These are phyloP conservation scores for Niebla homalea DNA, from an alignment of 495 filamentous ascomycete genomes.

Conservation along the genomic window DNA sequence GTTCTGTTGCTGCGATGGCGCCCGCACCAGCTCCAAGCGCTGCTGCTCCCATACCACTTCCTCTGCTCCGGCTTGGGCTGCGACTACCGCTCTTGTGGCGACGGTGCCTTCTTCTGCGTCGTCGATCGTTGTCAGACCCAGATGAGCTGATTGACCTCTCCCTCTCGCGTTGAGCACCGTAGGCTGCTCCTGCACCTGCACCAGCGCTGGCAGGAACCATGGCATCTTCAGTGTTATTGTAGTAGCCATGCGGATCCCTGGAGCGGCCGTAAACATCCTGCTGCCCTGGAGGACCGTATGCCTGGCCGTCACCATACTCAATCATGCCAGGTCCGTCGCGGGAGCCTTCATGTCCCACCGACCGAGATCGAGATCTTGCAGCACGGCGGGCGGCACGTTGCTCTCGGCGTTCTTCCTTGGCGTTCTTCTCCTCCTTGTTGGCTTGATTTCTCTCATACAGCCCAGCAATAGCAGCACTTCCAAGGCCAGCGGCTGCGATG, in stretches of 20 bases:
- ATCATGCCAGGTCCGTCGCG: slow-evolving; percentile 59
- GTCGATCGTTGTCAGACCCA: slow-evolving; percentile 27
- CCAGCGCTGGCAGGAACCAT: slow-evolving; percentile 21
- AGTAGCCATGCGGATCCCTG: slow-evolving; percentile 27
- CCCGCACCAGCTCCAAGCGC: slow-evolving; percentile 66
- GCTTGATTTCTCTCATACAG: slow-evolving; percentile 67
- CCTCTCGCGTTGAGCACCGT: slow-evolving; percentile 21
- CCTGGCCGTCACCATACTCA: slow-evolving; percentile 62
- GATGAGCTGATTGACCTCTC: slow-evolving; percentile 30
- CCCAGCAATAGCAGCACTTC: slow-evolving; percentile 65
- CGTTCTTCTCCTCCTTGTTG: slow-evolving; percentile 46
- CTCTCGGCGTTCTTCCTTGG: slow-evolving; percentile 28
- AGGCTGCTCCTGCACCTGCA: slow-evolving; percentile 25
- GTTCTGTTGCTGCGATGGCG: slow-evolving; percentile 61
- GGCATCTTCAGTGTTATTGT: slow-evolving; percentile 22
- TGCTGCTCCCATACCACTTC: slow-evolving; percentile 53
- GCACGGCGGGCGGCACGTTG: slow-evolving; percentile 7
- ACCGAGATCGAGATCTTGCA: slow-evolving; percentile 41
- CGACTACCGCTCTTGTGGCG: slow-evolving; percentile 40
- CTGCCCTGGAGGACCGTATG: slow-evolving; percentile 35
- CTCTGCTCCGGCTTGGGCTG: slow-evolving; percentile 47
- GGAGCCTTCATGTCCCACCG: slow-evolving; percentile 42
- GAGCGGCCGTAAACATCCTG: slow-evolving; percentile 37
- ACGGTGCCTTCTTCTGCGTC: slow-evolving; percentile 26
- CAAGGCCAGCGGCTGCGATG: slow-evolving; percentile 63